Conservation (phyloP, 768 basidiomycete species). For the Tricholoma sp. region DNA sequence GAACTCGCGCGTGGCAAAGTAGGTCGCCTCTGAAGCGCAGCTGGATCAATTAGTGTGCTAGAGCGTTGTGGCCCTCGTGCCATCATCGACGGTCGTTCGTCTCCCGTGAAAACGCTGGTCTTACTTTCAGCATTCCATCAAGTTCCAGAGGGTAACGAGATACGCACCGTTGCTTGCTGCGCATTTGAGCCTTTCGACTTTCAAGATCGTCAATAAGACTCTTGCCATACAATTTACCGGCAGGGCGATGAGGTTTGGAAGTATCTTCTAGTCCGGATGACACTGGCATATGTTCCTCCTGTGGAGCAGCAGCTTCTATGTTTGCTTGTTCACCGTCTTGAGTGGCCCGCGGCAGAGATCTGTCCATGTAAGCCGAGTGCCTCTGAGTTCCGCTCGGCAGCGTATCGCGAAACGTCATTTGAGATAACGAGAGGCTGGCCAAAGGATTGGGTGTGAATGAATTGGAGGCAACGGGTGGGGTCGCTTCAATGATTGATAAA, state of each 20-base stretch:
- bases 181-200: conserved; percentile 74
- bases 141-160: background rate
- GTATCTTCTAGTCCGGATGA: conserved; percentile 23
- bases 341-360: conserved; percentile 61
- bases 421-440: conserved; percentile 65
- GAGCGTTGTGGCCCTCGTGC: conserved; percentile 53
- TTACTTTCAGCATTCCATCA: conserved; percentile 1
- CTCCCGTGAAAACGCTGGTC: conserved; percentile 78
- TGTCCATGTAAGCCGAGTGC: conserved; percentile 59
- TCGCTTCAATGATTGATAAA: conserved; percentile 27
- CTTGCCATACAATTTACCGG: conserved; percentile 82
- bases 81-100: conserved; percentile 93
- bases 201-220: conserved; percentile 92
- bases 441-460: conserved; percentile 79
- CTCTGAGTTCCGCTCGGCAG: conserved; percentile 64
- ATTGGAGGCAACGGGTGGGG: conserved; percentile 47
- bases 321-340: conserved; percentile 74
- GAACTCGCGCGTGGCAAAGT: conserved; percentile 39
- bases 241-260: conserved; percentile 42
- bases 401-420: conserved; percentile 82
- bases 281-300: conserved; percentile 25
- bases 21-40: conserved; percentile 48
- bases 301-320: conserved; percentile 37
- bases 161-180: conserved; percentile 73
- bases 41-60: conserved; percentile 73